Evolutionary conservation across 306 rosid genomes (phyloP), one percentile per base, ranked within the genome.

Genomic region (Medicago arabica): DNA sequence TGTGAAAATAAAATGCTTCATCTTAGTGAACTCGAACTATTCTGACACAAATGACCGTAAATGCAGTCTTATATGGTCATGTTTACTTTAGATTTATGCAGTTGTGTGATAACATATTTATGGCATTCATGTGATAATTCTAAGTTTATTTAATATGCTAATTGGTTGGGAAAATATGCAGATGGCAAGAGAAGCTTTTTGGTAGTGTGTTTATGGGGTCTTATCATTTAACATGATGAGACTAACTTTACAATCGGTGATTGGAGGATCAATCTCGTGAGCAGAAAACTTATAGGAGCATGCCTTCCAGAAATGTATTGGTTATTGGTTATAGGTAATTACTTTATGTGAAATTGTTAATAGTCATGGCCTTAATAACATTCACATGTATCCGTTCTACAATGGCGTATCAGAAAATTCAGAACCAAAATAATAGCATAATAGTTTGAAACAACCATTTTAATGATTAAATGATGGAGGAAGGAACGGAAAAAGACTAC

Each of bases 61-160:
- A 16, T 41, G 72, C 80, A 39, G 55, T 79, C 75, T 75, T 79
- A 83, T 79, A 71, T 57, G 9, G 3, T 9, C 13, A 1, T 43
- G 49, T 43, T 43, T 43, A n/a, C n/a, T n/a, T n/a, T n/a, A n/a
- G n/a, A n/a, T n/a, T n/a, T n/a, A n/a, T n/a, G n/a, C n/a, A n/a
- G 31, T 50, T 49, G 21, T 8, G 4, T 61, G 58, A 11, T 12
- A 40, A 39, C 28, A 58, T 17, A 75, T 83, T 79, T 39, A 83
- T 71, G 81, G 67, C 21, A 49, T 66, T 83, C 87, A 83, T 79
- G 87, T 57, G 86, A 79, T 21, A 19, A 53, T 63, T 41, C 10
- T 55, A 57, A 8, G 49, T 41, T 14, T 39, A 41, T 64, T 14
- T 18, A 66, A 38, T 58, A 69, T 74, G 75, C 14, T 51, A 61